Evolutionary conservation across 306 rosid species (phyloP), one percentile per base, ranked within the genome.

Genomic region (Vigna angularis): DNA sequence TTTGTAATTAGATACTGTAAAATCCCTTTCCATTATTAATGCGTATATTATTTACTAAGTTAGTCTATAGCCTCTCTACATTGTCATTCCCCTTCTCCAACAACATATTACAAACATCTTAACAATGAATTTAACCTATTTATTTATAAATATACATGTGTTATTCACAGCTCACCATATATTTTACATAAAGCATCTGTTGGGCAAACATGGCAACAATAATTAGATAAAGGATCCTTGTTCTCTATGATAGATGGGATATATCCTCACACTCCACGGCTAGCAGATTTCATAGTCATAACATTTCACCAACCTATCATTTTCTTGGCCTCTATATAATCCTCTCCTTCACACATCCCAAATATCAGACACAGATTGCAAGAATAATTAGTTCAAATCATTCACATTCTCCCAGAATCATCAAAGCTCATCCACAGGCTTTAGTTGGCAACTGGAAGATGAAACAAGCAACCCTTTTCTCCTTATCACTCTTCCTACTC

Each of bases 221-320:
- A 71, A 64, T 76, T 51, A 38, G 71, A 66, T 66, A 18, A 66
- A 42, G 12, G 51, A 66, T 40, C 71, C 13, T 59, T 52, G 8
- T 69, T 75, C 24, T 69, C 70, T 55, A 52, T 55, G 53, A 70
- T 4, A 58, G 71, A 58, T 70, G 52, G 22, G 69, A 62, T 63
- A 70, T 28, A 57, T n/a, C 72, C 66, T 52, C 66, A 75, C 58
- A 76, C 7, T 49, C 45, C 82, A 70, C 79, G 51, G 20, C 77
- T 4, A 16, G 18, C 50, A 81, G 8, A 69, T 59, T 56, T 34
- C 68, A 81, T 34, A 81, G 45, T 51, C 50, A 73, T 38, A 63
- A 76, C 53, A 63, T 76, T 75, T 51, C 76, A 71, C 82, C 85
- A 18, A 73, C 56, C 32, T 11, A 51, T 72, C 73, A 58, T 73